Evolutionary conservation across 2,329 filamentous ascomycete genomes (phyloP), one percentile per base, ranked within the genome.

Genomic region (Cordyceps cicadae): DNA sequence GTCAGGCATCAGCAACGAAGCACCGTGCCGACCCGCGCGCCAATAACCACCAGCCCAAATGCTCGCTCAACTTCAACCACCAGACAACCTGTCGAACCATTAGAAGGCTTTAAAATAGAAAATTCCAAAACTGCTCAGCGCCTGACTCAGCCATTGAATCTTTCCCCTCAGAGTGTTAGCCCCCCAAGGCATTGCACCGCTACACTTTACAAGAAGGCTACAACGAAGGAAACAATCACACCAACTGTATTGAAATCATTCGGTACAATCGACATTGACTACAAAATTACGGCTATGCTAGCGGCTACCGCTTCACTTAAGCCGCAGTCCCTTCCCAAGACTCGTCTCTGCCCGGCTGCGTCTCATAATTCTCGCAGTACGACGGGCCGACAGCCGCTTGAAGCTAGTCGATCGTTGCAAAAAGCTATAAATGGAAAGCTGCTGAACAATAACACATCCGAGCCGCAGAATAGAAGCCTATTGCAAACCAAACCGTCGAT

Each of bases 271-370:
- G 26, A 59, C 6, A 15, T 46, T 34, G 68, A 69, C 29, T 60
- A 69, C n/a, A 76, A 76, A 61, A 63, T 74, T 12, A 58, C 60
- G 5, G 70, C 69, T 14, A 76, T 76, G 73, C 63, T 76, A 26
- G 70, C 73, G 12, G 71, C 73, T 6, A 73, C 69, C 2, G 62
- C 73, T 39, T 66, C 68, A 14, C 63, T 75, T 6, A 76, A 75
- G 60, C 69, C 72, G 29, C 64, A 62, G 4, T 59, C 64, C n/a
- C 59, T 29, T 56, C 60, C 24, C 64, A 57, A 3, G 57, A 63
- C 3, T 50, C 68, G 17, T 71, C 21, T 49, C 5, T 19, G 21
- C 11, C 15, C 29, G 7, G 15, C 12, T 9, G 14, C 32, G 39
- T 29, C 34, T 17, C n/a, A 24, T 4, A 24, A 7, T 5, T 21